Conservation (phyloP, 2,329 filamentous ascomycete genomes). For the Acarospora socialis region DNA sequence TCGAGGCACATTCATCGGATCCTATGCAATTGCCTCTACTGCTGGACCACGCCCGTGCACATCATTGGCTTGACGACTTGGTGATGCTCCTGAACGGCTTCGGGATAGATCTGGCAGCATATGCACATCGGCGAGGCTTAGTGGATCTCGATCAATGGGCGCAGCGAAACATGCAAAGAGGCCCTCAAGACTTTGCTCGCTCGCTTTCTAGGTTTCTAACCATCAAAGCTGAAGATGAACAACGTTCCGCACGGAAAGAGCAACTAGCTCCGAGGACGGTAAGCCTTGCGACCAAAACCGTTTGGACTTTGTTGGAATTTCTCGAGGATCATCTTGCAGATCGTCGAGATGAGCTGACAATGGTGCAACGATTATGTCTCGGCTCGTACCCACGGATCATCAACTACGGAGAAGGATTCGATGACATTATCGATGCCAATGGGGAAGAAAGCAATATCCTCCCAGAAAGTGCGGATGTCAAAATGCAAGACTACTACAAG, state of each 20-base stretch:
- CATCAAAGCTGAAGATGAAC: slow-evolving; percentile 73
- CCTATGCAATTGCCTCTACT: slow-evolving; percentile 54
- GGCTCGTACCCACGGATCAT: slow-evolving; percentile 87
- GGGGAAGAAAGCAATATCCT: slow-evolving; percentile 69
- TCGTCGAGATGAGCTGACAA: slow-evolving; percentile 53
- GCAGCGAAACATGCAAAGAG: slow-evolving; percentile 49
- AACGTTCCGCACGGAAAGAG: slow-evolving; percentile 55
- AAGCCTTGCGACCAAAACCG: slow-evolving; percentile 70
- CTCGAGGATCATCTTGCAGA: slow-evolving; percentile 49
- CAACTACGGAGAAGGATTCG: slow-evolving; percentile 87
- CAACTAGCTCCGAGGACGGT: slow-evolving; percentile 53
- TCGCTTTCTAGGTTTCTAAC: slow-evolving; percentile 66
- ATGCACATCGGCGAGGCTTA: slow-evolving; percentile 67
- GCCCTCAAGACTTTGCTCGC: slow-evolving; percentile 51
- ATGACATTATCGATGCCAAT: slow-evolving; percentile 81
- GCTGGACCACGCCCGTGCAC: slow-evolving; percentile 65
- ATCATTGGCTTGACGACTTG: slow-evolving; percentile 72
- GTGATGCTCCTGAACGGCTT: slow-evolving; percentile 69
- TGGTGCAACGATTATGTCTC: slow-evolving; percentile 75
- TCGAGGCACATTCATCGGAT: slow-evolving; percentile 59
- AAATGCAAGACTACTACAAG: slow-evolving; percentile 97
- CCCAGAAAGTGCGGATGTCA: slow-evolving; percentile 62
- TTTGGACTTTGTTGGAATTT: slow-evolving; percentile 65
- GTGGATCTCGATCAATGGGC: slow-evolving; percentile 74
- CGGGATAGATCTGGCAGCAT: slow-evolving; percentile 71